Evolutionary conservation across 1,139 yeast species (phyloP).

Genomic region (Meyerozyma guilliermondii): DNA sequence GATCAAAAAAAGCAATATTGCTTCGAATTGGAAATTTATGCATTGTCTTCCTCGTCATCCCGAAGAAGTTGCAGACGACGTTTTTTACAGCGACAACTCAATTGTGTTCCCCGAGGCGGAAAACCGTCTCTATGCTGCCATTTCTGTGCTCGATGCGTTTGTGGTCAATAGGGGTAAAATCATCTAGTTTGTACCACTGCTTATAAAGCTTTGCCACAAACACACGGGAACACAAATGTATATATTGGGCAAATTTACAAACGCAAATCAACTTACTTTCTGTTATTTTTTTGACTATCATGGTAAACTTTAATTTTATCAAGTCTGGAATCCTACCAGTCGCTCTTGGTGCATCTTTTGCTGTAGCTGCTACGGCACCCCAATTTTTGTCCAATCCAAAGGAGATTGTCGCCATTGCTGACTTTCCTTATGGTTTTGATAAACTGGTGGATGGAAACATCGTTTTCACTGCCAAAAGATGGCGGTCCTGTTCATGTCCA

Average conservation of each 20-base stretch:
- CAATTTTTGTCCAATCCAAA: conserved; percentile 37
- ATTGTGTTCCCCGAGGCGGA: conserved; percentile 94
- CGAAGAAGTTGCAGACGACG: conserved; percentile 92
- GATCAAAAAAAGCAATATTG: conserved; percentile 52
- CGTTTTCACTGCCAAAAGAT: conserved; percentile 40
- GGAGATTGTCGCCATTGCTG: conserved; percentile 51
- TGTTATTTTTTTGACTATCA: neutral
- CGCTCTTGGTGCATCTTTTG: neutral
- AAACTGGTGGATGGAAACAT: conserved; percentile 41
- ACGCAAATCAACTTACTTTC: neutral
- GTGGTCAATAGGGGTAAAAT: conserved; percentile 77
- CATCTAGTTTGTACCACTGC: conserved; percentile 1
- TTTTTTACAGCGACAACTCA: conserved; percentile 79
- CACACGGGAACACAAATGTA: neutral
- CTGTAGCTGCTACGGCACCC: conserved; percentile 31
- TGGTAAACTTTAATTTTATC: neutral
- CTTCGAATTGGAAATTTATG: conserved; percentile 80
- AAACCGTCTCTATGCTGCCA: conserved; percentile 92
- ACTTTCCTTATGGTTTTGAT: conserved; percentile 45
- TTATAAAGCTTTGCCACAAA: neutral
- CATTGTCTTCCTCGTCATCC: conserved; percentile 95
- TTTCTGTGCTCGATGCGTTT: conserved; percentile 87
- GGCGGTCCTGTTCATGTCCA: conserved; percentile 52
- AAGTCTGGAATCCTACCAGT: neutral
- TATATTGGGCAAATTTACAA: neutral